A percentile compares a stretch with the other conserved stretches of the same genome.
Conservation (phyloP, 345 rosid genomes). For the Camelina hispida region DNA sequence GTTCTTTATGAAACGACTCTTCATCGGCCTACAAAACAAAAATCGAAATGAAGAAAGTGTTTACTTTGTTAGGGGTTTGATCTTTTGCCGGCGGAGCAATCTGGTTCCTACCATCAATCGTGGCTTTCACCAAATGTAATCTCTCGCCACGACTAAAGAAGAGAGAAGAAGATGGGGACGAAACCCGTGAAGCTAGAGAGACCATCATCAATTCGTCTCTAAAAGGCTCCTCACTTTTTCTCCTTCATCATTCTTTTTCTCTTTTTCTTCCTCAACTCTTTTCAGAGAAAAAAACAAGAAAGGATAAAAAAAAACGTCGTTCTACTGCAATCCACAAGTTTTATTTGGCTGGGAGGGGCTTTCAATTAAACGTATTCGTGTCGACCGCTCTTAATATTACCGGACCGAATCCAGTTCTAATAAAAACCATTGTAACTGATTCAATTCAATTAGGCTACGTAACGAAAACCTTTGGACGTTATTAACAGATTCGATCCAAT, state of each 20-base stretch:
- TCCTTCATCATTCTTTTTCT: neutral
- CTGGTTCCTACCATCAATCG: slow-evolving; percentile 29
- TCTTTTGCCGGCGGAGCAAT: slow-evolving; percentile 32
- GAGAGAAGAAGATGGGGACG: slow-evolving; percentile 28
- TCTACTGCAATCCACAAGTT: slow-evolving; percentile 39
- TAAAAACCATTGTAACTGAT: too few species aligned
- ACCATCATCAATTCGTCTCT: slow-evolving; percentile 25
- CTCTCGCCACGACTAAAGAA: slow-evolving; percentile 30
- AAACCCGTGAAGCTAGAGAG: slow-evolving; percentile 35
- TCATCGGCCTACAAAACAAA: neutral
- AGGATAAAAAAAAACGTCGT: neutral
- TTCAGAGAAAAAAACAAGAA: neutral
- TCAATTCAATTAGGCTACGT: too few species aligned
- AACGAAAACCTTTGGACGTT: neutral
- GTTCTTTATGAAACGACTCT: neutral
- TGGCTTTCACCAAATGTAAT: slow-evolving; percentile 29
- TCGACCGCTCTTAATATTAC: slow-evolving; percentile 8
- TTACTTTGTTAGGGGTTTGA: slow-evolving; percentile 36
- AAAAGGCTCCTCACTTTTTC: neutral
- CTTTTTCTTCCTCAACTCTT: slow-evolving; percentile 9
- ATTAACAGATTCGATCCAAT: neutral
- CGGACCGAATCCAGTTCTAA: neutral
- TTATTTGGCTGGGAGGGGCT: slow-evolving; percentile 31
- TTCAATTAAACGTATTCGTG: neutral
- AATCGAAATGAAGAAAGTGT: slow-evolving; percentile 26